Conservation (phyloP, 345 rosid species). For the Kernera saxatilis region DNA sequence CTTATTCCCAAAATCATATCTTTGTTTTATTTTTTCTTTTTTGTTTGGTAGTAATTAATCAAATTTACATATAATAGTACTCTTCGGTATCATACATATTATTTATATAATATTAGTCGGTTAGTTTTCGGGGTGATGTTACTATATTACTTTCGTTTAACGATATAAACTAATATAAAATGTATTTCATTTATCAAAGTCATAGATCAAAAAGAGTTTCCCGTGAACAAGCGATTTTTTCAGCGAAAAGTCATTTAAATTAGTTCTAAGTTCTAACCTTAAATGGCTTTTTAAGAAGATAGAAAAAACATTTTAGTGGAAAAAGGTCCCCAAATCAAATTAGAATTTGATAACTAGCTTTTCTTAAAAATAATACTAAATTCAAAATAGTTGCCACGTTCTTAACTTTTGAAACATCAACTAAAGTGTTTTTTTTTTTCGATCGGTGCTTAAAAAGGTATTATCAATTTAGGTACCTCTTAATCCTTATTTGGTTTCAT, state of each 20-base stretch:
- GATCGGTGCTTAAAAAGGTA: not conserved
- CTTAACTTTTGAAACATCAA: constrained; percentile 1
- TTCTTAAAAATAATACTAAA: not conserved
- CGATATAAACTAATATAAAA: not conserved
- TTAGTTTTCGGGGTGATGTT: not conserved
- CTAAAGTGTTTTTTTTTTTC: not conserved
- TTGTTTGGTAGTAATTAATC: constrained; percentile 4
- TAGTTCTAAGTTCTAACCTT: not conserved
- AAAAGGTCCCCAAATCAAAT: not conserved
- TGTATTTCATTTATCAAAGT: not conserved
- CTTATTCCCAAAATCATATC: constrained; percentile 30
- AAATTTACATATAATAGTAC: not conserved
- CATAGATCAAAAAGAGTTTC: not conserved
- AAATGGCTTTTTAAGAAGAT: not conserved
- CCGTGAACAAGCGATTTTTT: not conserved
- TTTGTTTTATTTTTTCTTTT: not conserved
- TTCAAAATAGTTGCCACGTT: not conserved
- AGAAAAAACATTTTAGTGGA: too few species aligned
- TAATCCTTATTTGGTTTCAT: too few species aligned
- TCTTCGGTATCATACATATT: not conserved
- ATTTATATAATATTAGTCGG: not conserved
- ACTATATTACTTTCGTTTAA: not conserved
- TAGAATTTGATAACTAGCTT: not conserved
- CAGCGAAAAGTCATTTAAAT: too few species aligned
- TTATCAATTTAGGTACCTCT: too few species aligned